Conservation (phyloP, 73 alveolate genomes). For the Paramecium sexaurelia region DNA sequence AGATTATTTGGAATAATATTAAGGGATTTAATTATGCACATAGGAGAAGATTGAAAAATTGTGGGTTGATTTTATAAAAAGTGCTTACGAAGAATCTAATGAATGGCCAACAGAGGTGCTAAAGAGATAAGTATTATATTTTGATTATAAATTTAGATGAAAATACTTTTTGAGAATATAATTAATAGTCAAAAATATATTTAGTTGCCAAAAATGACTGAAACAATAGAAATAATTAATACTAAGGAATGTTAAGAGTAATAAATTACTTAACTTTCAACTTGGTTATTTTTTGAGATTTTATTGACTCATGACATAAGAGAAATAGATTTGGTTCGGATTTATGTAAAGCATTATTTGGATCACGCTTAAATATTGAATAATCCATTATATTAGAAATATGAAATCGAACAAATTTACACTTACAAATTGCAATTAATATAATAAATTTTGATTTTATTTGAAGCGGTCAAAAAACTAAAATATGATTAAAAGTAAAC, state of each 20-base stretch:
- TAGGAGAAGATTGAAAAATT: neutral
- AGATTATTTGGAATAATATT: neutral
- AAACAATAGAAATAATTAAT: neutral
- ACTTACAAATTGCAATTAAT: neutral
- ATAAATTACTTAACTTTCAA: neutral
- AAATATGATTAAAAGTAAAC: neutral
- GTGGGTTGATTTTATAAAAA: neutral
- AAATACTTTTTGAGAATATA: neutral
- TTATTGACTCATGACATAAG: neutral
- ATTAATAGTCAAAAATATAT: neutral
- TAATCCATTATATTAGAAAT: neutral
- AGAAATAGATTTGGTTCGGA: neutral
- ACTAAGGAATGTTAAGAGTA: neutral
- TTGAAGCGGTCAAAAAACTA: neutral
- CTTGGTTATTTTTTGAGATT: neutral
- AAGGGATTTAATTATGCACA: neutral
- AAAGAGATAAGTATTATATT: neutral
- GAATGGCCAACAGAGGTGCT: constrained; percentile 17
- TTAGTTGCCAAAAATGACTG: neutral
- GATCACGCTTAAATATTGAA: neutral
- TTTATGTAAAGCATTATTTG: neutral
- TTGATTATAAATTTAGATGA: neutral
- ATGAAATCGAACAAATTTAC: neutral
- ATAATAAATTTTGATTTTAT: neutral
- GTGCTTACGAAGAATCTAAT: neutral